Base-by-base conservation (phyloP, 768 basidiomycete species). In the Rhizopogon roseolus region DNA sequence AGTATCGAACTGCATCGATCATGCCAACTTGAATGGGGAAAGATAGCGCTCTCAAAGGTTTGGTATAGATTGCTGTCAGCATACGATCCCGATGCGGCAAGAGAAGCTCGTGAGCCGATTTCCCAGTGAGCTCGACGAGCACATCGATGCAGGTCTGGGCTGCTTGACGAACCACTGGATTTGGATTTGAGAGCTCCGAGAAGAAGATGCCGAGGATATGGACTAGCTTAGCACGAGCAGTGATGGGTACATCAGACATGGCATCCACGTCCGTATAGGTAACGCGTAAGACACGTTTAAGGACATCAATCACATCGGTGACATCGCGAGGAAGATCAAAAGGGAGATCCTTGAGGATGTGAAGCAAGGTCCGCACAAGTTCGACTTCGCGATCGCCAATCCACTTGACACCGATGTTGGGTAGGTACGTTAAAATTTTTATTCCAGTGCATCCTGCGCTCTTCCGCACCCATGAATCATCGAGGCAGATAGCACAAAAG, bases 21-120 rank as follows among this genome's bases (percentile, higher is more conserved):
- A 98, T 94, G 29, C 95, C 97, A 54, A 98, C 97, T 68, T 98
- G 97, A 62, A 93, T 92, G 14, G 88, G 79, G 66, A 98, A 95
- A 1, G 94, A 94, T 25, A 99, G 79, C 0, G 97, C 97, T 50
- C 97, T 80, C 17, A 99, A 79, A 11, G 97, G 97, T 65, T 98
- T 98, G n/a, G 90, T 91, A 73, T 89, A 98, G 59, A 99, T 94
- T 2, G 88, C 82, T 16, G 83, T 81, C 38, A 98, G 77, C 73
- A 98, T 86, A 29, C 93, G 85, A 57, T 94, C 92, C 44, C 93
- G 86, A 62, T 94, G 88, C 14, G 82, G 89, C 66, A 81, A 73
- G 45, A 99, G 75, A n/a, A 98, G 75, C 41, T 94, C 92, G 41
- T 82, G 76, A 25, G 89, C 78, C 1, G 89, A 78, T 58, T 81